A percentile compares a stretch with the other conserved stretches of the same genome.
Evolutionary conservation across 208 protist genomes (phyloP).

Genomic region (Acanthamoeba castellanii): DNA sequence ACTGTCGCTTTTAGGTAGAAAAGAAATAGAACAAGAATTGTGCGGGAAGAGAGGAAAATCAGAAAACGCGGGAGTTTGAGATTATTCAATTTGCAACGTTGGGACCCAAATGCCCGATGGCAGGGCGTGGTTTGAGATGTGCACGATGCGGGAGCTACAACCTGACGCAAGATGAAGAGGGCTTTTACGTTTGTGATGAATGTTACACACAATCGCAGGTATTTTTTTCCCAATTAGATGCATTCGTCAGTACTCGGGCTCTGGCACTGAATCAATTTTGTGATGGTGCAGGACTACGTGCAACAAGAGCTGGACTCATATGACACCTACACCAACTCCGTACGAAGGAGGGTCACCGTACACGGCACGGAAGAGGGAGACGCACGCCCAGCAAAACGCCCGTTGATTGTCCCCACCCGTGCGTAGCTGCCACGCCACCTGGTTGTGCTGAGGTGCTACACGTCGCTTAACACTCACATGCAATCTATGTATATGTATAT

Average conservation of each 20-base stretch:
- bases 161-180: not conserved
- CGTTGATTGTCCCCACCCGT: no score
- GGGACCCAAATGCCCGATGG: not conserved
- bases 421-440: no score
- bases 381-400: not conserved
- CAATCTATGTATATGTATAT: not conserved
- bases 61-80: no score
- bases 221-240: not conserved
- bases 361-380: not conserved
- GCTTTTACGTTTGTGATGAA: not conserved
- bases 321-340: not conserved
- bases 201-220: constrained; percentile 41
- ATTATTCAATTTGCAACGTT: not conserved
- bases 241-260: not conserved
- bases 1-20: not conserved
- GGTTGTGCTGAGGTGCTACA: no score
- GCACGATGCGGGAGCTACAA: not conserved
- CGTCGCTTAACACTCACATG: no score
- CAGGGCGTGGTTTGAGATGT: not conserved
- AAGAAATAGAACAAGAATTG: not conserved
- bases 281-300: not conserved
- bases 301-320: not conserved
- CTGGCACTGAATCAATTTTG: not conserved
- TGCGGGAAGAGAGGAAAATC: not conserved
- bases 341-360: not conserved